Evolutionary conservation across 1,139 yeast genomes (phyloP), one percentile per base, ranked within the genome.

Genomic region (Lodderomyces parapsilosis): DNA sequence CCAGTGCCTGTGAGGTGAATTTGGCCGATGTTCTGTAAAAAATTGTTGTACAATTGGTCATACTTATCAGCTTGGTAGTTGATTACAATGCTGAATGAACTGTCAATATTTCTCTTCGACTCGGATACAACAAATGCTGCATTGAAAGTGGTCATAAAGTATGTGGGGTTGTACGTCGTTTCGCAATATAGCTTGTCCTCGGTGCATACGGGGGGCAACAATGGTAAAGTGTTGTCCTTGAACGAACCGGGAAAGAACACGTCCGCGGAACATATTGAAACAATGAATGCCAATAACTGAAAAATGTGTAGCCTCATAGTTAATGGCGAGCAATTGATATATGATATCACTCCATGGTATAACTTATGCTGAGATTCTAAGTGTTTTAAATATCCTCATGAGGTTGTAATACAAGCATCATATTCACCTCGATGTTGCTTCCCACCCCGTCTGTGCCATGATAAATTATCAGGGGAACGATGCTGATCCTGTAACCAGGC

Each of bases 51-150:
- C 38, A 46, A 42, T 24, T 42, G 39, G 27, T 32, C 38, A 17
- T 40, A 22, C 15, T 40, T 18, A 11, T 46, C 44, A 28, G 33
- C 23, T 34, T 46, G 31, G 36, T 38, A 46, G 37, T 46, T 44
- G 39, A 42, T 43, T 19, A 38, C 35, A 15, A 46, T 28, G 28
- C 31, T 39, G 36, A 32, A 43, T 18, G 40, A 40, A 38, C 46
- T 46, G 27, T 44, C 45, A 17, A 14, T 20, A 32, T 42, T 43
- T 31, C 43, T 44, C 17, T 44, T 38, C 15, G 43, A 46, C 24
- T 42, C 32, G 13, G 49, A 42, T 18, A 46, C 45, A 24, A 41
- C 45, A 23, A 46, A 46, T 18, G 43, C 49, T 17, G 49, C 47
- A 18, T 46, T 38, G 19, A 45, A 40, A 34, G 33, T 44, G 11